phyloP scores from a whole-genome alignment of 257 asterid genomes.

The Solanum habrochaites region DNA sequence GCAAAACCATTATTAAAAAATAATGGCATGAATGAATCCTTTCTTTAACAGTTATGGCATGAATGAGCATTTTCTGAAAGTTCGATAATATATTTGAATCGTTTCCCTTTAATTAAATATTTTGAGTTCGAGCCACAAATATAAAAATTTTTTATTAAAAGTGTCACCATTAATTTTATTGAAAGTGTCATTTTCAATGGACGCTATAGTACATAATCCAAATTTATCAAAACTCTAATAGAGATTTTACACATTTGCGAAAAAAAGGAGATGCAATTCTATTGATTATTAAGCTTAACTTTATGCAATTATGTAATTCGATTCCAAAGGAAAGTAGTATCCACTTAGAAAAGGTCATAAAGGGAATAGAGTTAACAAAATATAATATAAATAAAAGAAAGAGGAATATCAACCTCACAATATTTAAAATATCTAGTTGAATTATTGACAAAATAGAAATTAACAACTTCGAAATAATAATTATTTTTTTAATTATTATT shows the following conservation, averaged over 20 bases:
- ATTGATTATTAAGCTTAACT: not conserved
- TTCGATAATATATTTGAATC: accelerated
- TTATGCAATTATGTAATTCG: not conserved
- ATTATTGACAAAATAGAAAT: not conserved
- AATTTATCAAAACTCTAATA: too few relatives aligned
- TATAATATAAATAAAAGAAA: not conserved
- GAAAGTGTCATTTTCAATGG: not conserved
- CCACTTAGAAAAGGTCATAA: not conserved
- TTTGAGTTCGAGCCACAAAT: too few relatives aligned
- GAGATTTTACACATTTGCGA: too few relatives aligned
- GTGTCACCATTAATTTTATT: too few relatives aligned
- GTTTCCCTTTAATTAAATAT: too few relatives aligned
- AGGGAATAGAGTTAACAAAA: not conserved
- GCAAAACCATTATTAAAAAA: too few relatives aligned
- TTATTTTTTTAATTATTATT: not conserved
- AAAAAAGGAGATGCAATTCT: not conserved
- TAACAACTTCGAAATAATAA: not conserved
- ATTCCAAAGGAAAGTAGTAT: not conserved
- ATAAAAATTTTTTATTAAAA: too few relatives aligned
- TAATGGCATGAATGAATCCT: too few relatives aligned
- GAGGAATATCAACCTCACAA: not conserved
- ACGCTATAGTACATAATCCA: accelerated
- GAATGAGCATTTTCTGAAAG: too few relatives aligned
- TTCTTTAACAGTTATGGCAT: too few relatives aligned
- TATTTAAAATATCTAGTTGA: not conserved